Evolutionary conservation across 176 grass and related monocot species (phyloP), one percentile per base, ranked within the genome.

Genomic region (Carex pumila): DNA sequence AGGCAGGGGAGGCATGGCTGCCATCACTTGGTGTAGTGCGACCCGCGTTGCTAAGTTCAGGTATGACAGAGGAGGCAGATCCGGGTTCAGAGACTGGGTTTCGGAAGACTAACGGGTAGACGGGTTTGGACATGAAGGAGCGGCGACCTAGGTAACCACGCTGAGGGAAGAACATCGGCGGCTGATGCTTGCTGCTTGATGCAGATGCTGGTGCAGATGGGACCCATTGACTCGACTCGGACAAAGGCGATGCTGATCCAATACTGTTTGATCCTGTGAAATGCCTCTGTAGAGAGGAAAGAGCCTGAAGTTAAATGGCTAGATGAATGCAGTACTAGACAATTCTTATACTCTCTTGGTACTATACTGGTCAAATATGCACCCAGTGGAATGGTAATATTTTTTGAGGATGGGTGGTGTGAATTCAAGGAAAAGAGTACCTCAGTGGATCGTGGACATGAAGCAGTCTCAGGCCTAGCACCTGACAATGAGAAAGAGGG

Each of bases 121-220:
- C 90, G 32, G 96, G 96, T 78, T 95, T 99, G 69, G 96, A 99
- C 89, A 95, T 95, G 74, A 99, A 99, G 13, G 96, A 90, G 19
- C 93, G 88, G 81, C 93, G 91, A 7, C 91, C 90, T 56, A 89
- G 73, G 85, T 91, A 88, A 81, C 90, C 90, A 79, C 87, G 91
- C 55, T 90, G 93, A 69, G 83, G 88, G 64, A 91, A 83, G 31
- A 81, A 49, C 18, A 53, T 76, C 55, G 72, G 84, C 9, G 69
- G 67, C 71, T 88, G 80, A 30, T 84, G 92, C 88, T 94, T 97
- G 85, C 92, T 90, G 72, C 72, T 76, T 15, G 72, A 76, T 55
- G 45, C 72, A 76, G 72, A 76, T 76, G 49, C 72, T 5, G 49
- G 72, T 76, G 72, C 72, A 55, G 90, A 86, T 49, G 92, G 91